Base-by-base conservation (phyloP, 768 basidiomycete genomes). In the Amanita exitialis region DNA sequence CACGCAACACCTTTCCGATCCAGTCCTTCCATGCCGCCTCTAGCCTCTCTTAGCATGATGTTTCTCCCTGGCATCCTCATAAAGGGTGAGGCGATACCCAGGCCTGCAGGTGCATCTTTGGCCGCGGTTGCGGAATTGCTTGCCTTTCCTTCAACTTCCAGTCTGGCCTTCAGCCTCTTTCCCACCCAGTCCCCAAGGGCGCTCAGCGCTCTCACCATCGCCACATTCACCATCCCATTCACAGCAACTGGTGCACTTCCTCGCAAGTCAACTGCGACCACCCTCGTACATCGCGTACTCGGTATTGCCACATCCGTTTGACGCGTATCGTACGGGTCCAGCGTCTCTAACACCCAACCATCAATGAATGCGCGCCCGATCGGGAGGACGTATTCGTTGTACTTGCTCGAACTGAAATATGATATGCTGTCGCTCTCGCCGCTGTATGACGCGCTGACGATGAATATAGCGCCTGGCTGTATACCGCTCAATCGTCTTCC, bases 271-370 rank as follows among this genome's bases (percentile, higher is more conserved):
- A 93, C 76, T 1, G 89, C 86, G 3, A 88, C 80, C 36, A 95
- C 71, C 51, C 89, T 75, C 39, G 87, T 92, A 64, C 90, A 94
- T 43, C 86, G 69, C 35, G 93, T 90, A 3, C 92, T 96, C 1
- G 94, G 96, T 41, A 98, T 95, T 10, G 90, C 79, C 61, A 92
- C 95, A 56, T 90, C 91, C 66, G 95, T 92, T 54, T 83, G 84
- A 20, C 50, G 28, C 20, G 50, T 51, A 20, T 90, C 86, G 53
- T 97, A 97, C 0, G 94, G 93, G 61, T 98, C 95, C 43, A 98
- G 77, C 3, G 95, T 97, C 70, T 99, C 93, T 59, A 96, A 67
- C 28, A 95, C 82, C 96, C 96, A 99, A 2, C 88, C 95, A 59
- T 97, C 93, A 5, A 99, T 69, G 56, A 88, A 83, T 30, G 91